These are phyloP conservation scores for Henckelia pumila DNA, from an alignment of 257 asterid genomes.

Conservation along the genomic window DNA sequence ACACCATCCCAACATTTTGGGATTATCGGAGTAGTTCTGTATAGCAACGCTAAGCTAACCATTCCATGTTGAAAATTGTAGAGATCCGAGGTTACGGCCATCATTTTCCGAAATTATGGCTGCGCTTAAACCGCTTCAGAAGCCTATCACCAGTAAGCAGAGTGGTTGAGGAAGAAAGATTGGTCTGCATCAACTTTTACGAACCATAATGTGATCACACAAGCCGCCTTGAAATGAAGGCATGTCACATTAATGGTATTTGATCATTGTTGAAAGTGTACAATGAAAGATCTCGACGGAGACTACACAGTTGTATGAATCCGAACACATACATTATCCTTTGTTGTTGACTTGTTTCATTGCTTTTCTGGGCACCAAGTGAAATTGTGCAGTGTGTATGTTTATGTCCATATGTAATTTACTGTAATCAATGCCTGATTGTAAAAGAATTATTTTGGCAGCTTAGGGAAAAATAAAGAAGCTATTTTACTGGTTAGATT, in stretches of 20 bases:
- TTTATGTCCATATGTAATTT: constrained; percentile 10
- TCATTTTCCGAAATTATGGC: constrained; percentile 91
- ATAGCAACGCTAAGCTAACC: not conserved
- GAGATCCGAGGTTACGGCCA: constrained; percentile 84
- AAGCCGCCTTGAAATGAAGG: constrained; percentile 16
- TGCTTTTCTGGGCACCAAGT: not conserved
- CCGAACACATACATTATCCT: constrained; percentile 21
- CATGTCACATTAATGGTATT: not conserved
- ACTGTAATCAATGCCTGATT: constrained; percentile 15
- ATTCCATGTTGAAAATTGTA: constrained; percentile 22
- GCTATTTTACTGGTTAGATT: too few relatives aligned
- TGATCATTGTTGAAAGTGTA: not conserved
- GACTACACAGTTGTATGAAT: constrained; percentile 21
- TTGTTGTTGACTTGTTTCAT: not conserved
- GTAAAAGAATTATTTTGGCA: constrained; percentile 18
- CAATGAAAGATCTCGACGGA: not conserved
- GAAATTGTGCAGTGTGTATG: not conserved
- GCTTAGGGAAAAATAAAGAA: constrained; percentile 13
- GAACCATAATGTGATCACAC: constrained; percentile 30
- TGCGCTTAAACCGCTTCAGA: constrained; percentile 79
- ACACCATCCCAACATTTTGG: not conserved
- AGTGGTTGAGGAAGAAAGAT: constrained; percentile 34
- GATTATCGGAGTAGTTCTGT: not conserved
- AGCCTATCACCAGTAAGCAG: constrained; percentile 48
- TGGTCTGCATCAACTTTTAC: constrained; percentile 29